phyloP scores from a whole-genome alignment of 2,329 filamentous ascomycete species.

The Cordyceps fumosorosea region DNA sequence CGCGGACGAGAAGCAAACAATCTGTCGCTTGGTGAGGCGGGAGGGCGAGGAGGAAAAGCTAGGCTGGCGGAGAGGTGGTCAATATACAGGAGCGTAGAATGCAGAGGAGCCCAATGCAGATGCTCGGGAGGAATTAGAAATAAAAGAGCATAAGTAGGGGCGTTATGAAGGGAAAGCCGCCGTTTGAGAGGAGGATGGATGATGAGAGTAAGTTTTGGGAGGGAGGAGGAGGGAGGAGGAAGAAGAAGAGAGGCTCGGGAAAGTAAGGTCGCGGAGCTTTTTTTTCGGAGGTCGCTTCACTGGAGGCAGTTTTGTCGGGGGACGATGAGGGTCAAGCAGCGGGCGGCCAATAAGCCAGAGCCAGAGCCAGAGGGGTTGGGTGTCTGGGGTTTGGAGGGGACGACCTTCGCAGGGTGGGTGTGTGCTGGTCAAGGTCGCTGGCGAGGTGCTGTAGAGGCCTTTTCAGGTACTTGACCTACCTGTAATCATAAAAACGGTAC shows the following conservation, averaged over 20 bases:
- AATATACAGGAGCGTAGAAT: slow-evolving; percentile 2
- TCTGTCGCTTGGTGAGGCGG: neutral
- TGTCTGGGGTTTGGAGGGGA: no score
- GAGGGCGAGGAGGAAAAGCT: neutral
- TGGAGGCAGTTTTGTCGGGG: neutral
- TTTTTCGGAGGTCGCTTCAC: neutral
- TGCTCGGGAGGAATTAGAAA: neutral
- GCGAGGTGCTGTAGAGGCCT: neutral
- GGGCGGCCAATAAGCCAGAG: no score
- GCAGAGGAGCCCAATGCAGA: neutral
- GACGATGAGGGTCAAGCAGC: neutral
- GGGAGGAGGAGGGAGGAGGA: neutral
- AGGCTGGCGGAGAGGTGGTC: slow-evolving; percentile 8
- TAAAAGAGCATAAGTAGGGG: slow-evolving; percentile 7
- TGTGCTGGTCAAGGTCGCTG: neutral
- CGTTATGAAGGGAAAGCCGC: neutral
- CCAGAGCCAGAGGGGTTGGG: neutral
- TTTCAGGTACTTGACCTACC: neutral
- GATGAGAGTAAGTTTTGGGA: neutral
- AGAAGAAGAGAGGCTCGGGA: neutral
- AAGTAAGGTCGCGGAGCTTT: neutral
- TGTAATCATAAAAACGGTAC: neutral
- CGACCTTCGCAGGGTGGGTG: no score
- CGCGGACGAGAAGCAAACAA: neutral
- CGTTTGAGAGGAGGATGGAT: slow-evolving; percentile 2